A percentile compares a stretch with the other conserved stretches of the same genome.
Conservation (phyloP, 1,284 basidiomycete species). For the Hypsizygus ulmarius region DNA sequence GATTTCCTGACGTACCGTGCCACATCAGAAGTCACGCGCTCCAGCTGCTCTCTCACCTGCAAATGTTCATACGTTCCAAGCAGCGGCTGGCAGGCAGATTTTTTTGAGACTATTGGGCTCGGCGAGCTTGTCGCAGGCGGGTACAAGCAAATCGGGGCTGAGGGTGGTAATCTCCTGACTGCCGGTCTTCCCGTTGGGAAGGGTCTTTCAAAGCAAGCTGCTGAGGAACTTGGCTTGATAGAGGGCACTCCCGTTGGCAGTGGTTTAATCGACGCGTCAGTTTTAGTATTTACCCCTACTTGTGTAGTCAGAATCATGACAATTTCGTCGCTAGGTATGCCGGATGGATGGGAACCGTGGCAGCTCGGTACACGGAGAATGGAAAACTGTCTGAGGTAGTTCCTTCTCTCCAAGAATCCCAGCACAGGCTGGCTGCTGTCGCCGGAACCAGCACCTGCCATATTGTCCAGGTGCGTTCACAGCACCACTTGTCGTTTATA, state of each 20-base stretch:
- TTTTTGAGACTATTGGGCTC: slow-evolving; percentile 84
- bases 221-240: slow-evolving; percentile 80
- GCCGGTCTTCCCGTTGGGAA: slow-evolving; percentile 90
- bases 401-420: slow-evolving; percentile 71
- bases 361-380: slow-evolving; percentile 68
- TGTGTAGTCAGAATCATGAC: neutral
- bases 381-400: slow-evolving; percentile 47
- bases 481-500: neutral
- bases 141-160: slow-evolving; percentile 80
- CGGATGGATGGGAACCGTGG: slow-evolving; percentile 98
- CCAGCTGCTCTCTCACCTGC: slow-evolving; percentile 92
- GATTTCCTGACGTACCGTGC: slow-evolving; percentile 96
- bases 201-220: slow-evolving; percentile 78
- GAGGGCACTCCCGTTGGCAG: slow-evolving; percentile 95
- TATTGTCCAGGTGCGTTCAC: slow-evolving; percentile 71
- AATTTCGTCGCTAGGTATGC: slow-evolving; percentile 66
- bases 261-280: slow-evolving; percentile 89
- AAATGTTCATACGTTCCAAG: slow-evolving; percentile 96
- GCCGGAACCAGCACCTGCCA: slow-evolving; percentile 98
- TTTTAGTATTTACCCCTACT: slow-evolving; percentile 1
- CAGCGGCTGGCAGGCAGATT: slow-evolving; percentile 84
- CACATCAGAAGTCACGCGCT: slow-evolving; percentile 77
- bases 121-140: slow-evolving; percentile 62
- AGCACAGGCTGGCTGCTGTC: slow-evolving; percentile 84
- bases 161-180: slow-evolving; percentile 65